Evolutionary conservation across 2,329 filamentous ascomycete species (phyloP).

Genomic region (Beauveria sp.): DNA sequence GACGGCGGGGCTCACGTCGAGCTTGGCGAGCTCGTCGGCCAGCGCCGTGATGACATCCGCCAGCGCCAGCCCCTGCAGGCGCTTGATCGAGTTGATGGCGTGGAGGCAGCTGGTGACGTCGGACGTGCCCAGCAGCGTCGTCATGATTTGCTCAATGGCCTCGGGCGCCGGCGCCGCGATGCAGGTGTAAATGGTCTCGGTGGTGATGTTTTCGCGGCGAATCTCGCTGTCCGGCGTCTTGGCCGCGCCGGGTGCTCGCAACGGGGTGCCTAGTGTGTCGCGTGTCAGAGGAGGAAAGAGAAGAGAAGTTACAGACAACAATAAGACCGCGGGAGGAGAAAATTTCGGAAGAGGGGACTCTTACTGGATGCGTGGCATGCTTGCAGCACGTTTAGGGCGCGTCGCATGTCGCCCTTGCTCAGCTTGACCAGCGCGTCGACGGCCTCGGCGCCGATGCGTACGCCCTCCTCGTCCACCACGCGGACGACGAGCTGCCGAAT

Average conservation of each 20-base stretch:
- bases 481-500: slow-evolving; percentile 80
- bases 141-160: slow-evolving; percentile 76
- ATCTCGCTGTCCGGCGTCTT: slow-evolving; percentile 57
- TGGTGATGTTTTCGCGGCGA: slow-evolving; percentile 71
- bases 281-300: not conserved
- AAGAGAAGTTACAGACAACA: not conserved
- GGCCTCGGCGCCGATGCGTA: slow-evolving; percentile 76
- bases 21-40: slow-evolving; percentile 69
- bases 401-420: slow-evolving; percentile 92
- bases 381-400: slow-evolving; percentile 90
- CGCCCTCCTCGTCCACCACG: slow-evolving; percentile 78
- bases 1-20: slow-evolving; percentile 80
- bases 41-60: slow-evolving; percentile 89
- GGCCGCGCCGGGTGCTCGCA: slow-evolving; percentile 52
- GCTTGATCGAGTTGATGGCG: slow-evolving; percentile 83
- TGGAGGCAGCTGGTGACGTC: slow-evolving; percentile 86
- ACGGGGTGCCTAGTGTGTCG: slow-evolving; percentile 50
- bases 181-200: slow-evolving; percentile 92
- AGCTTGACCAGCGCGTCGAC: slow-evolving; percentile 76
- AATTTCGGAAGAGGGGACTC: slow-evolving; percentile 14
- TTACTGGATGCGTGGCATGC: slow-evolving; percentile 90
- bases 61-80: slow-evolving; percentile 74
- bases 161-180: slow-evolving; percentile 90
- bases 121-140: slow-evolving; percentile 72
- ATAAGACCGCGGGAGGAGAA: not conserved